Conservation (phyloP, 768 basidiomycete genomes). For the Sarcodon aspratus region DNA sequence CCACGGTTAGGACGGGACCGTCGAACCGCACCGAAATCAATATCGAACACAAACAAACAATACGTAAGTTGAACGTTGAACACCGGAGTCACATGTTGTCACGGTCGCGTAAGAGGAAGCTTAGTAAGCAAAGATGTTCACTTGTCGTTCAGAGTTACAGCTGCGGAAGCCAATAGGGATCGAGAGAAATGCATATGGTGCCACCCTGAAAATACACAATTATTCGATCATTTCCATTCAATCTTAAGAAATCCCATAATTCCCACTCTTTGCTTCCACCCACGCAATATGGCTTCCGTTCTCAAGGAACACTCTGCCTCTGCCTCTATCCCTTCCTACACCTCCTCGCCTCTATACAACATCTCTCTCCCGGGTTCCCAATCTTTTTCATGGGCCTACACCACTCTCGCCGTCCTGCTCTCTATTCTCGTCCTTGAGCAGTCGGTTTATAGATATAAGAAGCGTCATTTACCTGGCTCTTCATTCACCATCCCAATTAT, state of each 20-base stretch:
- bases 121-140: no score
- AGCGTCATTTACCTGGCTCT: constrained; percentile 76
- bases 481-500: constrained; percentile 96
- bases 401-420: constrained; percentile 54
- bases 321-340: constrained; percentile 31
- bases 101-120: no score
- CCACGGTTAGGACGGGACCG: no score
- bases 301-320: constrained; percentile 19
- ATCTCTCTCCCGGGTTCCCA: constrained; percentile 19
- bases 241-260: not conserved
- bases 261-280: not conserved
- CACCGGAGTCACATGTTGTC: no score
- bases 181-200: no score
- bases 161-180: no score
- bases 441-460: constrained; percentile 80
- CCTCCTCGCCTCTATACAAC: constrained; percentile 25
- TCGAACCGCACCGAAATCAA: no score
- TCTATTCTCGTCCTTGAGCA: constrained; percentile 82
- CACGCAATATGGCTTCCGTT: not conserved
- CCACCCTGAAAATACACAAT: no score
- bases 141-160: no score
- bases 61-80: no score
- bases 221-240: not conserved
- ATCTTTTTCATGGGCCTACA: constrained; percentile 45
- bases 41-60: no score